Evolutionary conservation across 1,284 basidiomycete genomes (phyloP), one percentile per base, ranked within the genome.

Genomic region (Hymenochaete sp.): DNA sequence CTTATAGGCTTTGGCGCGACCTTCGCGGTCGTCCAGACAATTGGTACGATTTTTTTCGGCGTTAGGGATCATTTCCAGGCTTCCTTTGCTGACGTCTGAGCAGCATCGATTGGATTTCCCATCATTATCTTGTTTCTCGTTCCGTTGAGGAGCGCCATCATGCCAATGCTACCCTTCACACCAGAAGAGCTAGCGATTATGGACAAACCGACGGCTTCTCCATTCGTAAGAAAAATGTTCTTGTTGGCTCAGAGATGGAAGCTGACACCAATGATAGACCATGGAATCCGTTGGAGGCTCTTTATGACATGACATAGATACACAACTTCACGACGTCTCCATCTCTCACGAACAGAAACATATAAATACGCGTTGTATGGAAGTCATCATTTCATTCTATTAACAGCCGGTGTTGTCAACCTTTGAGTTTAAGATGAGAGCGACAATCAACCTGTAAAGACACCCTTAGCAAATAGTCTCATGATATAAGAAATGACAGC

Each of bases 21-120:
- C 0, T 91, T 96, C 59, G 88, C 88, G 0, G 82, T 97, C 54
- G 92, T 89, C 0, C 92, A 96, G 61, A 97, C 92, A 0, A 83
- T 89, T 43, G 86, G 87, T 87, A n/a, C 33, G 38, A 43, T 18
- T 28, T 25, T 35, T 35, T 19, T 35, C 6, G 32, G 5, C 32
- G 5, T 35, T 5, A n/a, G 21, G 8, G 32, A 10, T 9, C 31
- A 29, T 38, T 2, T 11, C 28, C 39, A 19, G 29, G 8, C 16
- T 16, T 22, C 21, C 25, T 18, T 6, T 35, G 21, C 32, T n/a
- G 14, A 35, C 21, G 21, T 32, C 19, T 37, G 2, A 21, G n/a
- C 45, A 84, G 89, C 85, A 42, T 86, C 87, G 4, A 91, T 96
- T 47, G 91, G 87, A 1, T 97, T 97, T 61, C 92, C 93, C 0